Evolutionary conservation across 2,329 filamentous ascomycete species (phyloP).

Genomic region (Epichloe elymi): DNA sequence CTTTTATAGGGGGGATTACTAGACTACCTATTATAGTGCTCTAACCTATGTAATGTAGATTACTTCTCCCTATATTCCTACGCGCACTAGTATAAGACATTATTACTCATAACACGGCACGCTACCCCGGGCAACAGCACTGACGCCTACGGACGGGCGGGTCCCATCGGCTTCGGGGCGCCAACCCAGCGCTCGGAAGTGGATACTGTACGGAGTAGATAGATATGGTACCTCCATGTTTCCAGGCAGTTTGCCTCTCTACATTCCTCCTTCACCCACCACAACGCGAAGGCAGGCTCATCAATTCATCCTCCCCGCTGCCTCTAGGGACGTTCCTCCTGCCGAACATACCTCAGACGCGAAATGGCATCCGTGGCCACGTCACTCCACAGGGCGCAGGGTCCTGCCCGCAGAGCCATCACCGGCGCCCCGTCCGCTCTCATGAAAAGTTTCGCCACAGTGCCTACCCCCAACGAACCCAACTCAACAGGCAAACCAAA

Average conservation of each 20-base stretch:
- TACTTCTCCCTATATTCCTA: too few species aligned
- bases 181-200: background rate
- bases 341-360: background rate
- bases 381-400: conserved; percentile 28
- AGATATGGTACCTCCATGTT: background rate
- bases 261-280: background rate
- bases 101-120: too few species aligned
- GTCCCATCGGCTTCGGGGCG: background rate
- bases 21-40: too few species aligned
- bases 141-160: background rate
- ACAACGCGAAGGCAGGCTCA: background rate
- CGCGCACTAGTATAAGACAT: too few species aligned
- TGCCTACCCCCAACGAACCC: conserved; percentile 21
- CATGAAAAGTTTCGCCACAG: conserved; percentile 31
- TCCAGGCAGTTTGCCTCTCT: background rate
- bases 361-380: conserved; percentile 24
- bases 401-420: conserved; percentile 29
- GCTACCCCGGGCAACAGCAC: too few species aligned
- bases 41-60: too few species aligned
- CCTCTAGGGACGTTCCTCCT: background rate
- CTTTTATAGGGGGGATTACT: too few species aligned
- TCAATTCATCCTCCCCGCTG: background rate
- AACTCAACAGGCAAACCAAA: conserved; percentile 12
- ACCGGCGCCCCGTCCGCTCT: conserved; percentile 15
- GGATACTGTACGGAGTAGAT: background rate